Evolutionary conservation across 176 grass and related monocot species (phyloP), one percentile per base, ranked within the genome.

Genomic region (Triticum timopheevii): DNA sequence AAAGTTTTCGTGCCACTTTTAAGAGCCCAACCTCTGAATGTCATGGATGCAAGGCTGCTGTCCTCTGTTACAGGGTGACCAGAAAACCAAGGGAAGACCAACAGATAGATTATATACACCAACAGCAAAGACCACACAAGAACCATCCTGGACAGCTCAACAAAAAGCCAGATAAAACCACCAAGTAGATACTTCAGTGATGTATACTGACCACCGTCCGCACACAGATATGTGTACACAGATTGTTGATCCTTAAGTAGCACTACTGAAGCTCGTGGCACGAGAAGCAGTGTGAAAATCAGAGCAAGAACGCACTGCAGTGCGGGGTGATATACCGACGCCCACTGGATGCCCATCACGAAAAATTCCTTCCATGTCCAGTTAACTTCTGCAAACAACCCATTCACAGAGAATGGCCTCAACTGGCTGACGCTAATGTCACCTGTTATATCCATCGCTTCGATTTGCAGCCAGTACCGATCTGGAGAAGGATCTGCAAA

Each of bases 361-460:
- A 96, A 76, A 90, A 98, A 96, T 64, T 96, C 93, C 71, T 71
- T 94, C 96, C 92, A 98, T 77, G 75, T 96, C 96, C 96, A 98
- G 86, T 87, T 93, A 62, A 91, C 78, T 88, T 87, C 89, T 79
- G 86, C 40, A 70, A 62, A 78, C 56, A 96, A 86, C 22, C 96
- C 93, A 82, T 94, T 96, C 50, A 98, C 77, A 87, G 93, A 94
- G 82, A 98, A 96, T 44, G 96, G 93, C 81, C 89, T 94, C 85
- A 98, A 87, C 59, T 85, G 90, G 73, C 86, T 96, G 59, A 89
- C 78, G 78, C 85, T 87, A 36, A 35, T 77, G 11, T 91, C 92
- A 76, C 96, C 96, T 77, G 92, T 88, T 83, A 91, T 81, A 88
- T 98, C 93, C 82, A 88, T 73, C 40, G 59, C 93, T 91, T 92